Evolutionary conservation across 2,329 filamentous ascomycete genomes (phyloP).

Genomic region (Pseudogymnoascus sp.): DNA sequence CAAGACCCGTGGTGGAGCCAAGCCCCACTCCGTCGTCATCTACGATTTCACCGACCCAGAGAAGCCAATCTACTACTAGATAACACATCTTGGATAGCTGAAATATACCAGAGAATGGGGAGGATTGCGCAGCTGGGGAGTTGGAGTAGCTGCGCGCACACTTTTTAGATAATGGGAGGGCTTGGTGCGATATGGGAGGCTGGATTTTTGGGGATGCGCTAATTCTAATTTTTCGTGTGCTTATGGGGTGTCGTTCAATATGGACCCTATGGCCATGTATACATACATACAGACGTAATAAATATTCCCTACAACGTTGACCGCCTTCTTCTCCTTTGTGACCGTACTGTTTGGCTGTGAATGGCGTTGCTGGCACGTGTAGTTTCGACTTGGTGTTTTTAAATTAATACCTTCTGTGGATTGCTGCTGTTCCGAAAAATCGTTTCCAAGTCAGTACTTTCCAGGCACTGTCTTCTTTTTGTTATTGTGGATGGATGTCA

Average conservation of each 20-base stretch:
- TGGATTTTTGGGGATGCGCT: neutral
- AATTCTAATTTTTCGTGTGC: neutral
- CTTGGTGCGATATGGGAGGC: neutral
- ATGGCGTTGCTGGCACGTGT: neutral
- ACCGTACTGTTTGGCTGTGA: neutral
- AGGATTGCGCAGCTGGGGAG: neutral
- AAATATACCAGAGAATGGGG: neutral
- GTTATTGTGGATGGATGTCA: neutral
- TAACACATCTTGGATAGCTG: neutral
- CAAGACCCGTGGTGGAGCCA: slow-evolving; percentile 45
- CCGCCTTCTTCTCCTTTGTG: neutral
- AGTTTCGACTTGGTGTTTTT: too few relatives aligned
- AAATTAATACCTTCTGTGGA: too few relatives aligned
- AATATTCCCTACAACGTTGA: neutral
- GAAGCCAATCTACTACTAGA: slow-evolving; percentile 42
- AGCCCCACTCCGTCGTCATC: slow-evolving; percentile 28
- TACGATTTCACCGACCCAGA: slow-evolving; percentile 49
- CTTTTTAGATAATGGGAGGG: slow-evolving; percentile 1
- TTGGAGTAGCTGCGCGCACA: neutral
- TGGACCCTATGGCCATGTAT: neutral
- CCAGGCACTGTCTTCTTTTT: neutral
- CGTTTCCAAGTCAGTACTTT: too few relatives aligned
- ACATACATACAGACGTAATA: slow-evolving; percentile 7
- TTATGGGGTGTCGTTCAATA: neutral
- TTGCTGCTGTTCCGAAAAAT: neutral